Evolutionary conservation across 192 early-diverging fungal genomes (phyloP).

Genomic region (Coemansia sp.): DNA sequence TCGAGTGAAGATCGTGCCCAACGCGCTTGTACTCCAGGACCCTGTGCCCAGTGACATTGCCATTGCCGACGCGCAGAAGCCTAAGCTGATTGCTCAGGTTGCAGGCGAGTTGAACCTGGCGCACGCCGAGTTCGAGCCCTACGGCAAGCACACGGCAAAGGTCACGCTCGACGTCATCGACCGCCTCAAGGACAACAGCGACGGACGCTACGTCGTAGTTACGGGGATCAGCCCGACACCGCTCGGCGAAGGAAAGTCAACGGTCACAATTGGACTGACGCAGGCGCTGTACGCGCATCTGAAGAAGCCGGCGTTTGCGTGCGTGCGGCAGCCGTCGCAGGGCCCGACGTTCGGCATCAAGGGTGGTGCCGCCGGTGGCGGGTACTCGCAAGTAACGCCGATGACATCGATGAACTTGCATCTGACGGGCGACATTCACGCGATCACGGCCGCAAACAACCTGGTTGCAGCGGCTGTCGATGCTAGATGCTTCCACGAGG

Average conservation of each 20-base stretch:
- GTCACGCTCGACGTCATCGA: constrained; percentile 79
- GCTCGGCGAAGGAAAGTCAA: constrained; percentile 98
- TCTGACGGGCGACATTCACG: constrained; percentile 98
- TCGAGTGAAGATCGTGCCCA: constrained; percentile 55
- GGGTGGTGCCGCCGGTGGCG: constrained; percentile 96
- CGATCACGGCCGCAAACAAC: constrained; percentile 97
- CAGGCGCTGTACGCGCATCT: constrained; percentile 96
- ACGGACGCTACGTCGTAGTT: constrained; percentile 93
- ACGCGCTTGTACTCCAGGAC: constrained; percentile 62
- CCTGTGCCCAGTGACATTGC: constrained; percentile 96
- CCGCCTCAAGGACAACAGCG: constrained; percentile 71
- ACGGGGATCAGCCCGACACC: constrained; percentile 99
- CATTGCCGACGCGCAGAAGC: constrained; percentile 86
- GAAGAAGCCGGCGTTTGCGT: constrained; percentile 85
- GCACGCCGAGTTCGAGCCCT: constrained; percentile 77
- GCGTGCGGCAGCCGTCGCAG: constrained; percentile 98
- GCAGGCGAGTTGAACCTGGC: constrained; percentile 84
- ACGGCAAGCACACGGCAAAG: constrained; percentile 90
- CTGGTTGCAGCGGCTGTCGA: constrained; percentile 96
- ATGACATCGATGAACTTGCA: constrained; percentile 99
- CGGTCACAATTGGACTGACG: constrained; percentile 90
- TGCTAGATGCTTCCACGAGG: constrained; percentile 96
- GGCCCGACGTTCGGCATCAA: constrained; percentile 99
- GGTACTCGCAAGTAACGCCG: constrained; percentile 98
- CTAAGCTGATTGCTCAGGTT: constrained; percentile 78